Base-by-base conservation (phyloP, 768 basidiomycete species). In the Lentinus tigrinus region DNA sequence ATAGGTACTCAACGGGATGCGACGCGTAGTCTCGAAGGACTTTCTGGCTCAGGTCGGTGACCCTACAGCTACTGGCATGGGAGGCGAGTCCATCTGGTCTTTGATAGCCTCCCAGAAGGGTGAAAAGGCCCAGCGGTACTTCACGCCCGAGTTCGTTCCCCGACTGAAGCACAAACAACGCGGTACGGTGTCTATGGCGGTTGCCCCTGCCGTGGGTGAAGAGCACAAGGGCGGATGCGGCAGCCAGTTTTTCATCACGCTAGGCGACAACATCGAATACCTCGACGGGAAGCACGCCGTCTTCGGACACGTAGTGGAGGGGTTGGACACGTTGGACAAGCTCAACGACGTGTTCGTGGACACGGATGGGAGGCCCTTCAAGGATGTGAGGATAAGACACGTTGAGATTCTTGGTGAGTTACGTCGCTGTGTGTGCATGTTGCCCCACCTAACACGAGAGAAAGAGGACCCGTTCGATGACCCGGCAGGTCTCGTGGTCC, bases 21-120 rank as follows among this genome's bases (percentile, higher is more conserved):
- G 10, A 5, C 3, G 17, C 37, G n/a, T 60, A 97, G 95, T 99
- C 9, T 95, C 95, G 38, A 97, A 96, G 74, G 94, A 98, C 70
- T 99, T 99, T 64, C 82, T 99, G 51, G 95, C 95, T 11, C 97
- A 98, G 73, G 81, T 85, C 1, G 97, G 97, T n/a, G 97, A 99
- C 66, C 97, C 96, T 6, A 89, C 92, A 17, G 96, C 95, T 7
- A 91, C 92, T 1, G 96, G 97, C 19, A 93, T 86, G 28, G 95
- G 97, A 28, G 97, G 97, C 46, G 89, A 94, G 75, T 94, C 87
- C 3, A 79, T 96, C 65, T 90, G 87, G 82, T 94, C 94, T 5
- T 80, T 84, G 65, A 78, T 92, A 47, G 77, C 82, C 52, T 81
- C 86, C 7, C 73, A 78, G 63, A 63, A 57, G 39, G 68, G 74